A percentile compares a stretch with the other conserved stretches of the same genome.
Conservation (phyloP, 1,284 basidiomycete genomes). For the Trichosporon inkin region DNA sequence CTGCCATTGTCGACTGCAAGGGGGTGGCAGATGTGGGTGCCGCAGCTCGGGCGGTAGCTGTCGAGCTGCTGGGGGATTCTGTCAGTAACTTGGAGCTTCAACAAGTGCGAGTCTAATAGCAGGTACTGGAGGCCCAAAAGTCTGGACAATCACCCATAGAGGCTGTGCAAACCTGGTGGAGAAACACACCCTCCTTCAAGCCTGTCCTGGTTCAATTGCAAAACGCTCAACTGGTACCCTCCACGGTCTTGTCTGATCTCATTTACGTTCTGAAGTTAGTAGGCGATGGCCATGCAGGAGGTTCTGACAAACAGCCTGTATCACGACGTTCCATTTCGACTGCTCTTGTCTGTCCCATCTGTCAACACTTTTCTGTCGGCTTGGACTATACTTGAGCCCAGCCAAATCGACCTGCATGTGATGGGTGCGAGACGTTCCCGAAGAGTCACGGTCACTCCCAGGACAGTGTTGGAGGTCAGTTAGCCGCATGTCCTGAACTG, state of each 20-base stretch:
- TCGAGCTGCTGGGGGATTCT: not conserved
- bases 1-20: not conserved
- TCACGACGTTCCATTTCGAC: conserved; percentile 26
- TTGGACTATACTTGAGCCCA: conserved; percentile 35
- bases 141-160: not conserved
- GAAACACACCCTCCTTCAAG: conserved; percentile 11
- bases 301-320: conserved; percentile 24
- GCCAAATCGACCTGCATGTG: conserved; percentile 32
- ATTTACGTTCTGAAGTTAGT: conserved; percentile 39
- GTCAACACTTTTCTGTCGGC: conserved; percentile 29
- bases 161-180: not conserved
- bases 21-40: not conserved
- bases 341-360: conserved; percentile 40
- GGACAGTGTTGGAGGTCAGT: conserved; percentile 16
- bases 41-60: not conserved
- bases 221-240: conserved; percentile 33
- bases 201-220: conserved; percentile 36
- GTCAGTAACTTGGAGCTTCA: not conserved
- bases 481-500: too few relatives aligned
- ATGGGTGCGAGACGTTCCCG: conserved; percentile 22
- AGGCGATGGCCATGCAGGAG: too few relatives aligned
- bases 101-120: not conserved
- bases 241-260: conserved; percentile 30
- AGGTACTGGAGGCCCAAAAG: not conserved
- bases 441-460: conserved; percentile 18